Base-by-base conservation (phyloP, 1,139 yeast species). In the Nakaseomyces glabratus region DNA sequence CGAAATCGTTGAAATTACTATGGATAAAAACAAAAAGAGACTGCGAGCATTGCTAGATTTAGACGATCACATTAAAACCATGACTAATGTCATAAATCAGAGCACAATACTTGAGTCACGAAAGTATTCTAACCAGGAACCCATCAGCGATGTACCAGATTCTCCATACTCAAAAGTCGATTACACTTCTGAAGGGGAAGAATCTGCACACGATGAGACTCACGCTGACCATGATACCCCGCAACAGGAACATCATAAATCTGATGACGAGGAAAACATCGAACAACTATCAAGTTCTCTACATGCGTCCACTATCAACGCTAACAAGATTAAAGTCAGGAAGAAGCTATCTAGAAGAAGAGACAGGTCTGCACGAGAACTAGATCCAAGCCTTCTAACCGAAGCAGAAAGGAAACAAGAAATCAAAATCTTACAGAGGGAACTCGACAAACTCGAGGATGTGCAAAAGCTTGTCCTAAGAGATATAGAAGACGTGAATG, bases 1-100 rank as follows among this genome's bases (percentile, higher is more conserved):
- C 35, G 71, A 68, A 38, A 60, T 84, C 38, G 68, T 63, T 7
- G 57, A 57, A 32, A 51, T 54, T 11, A 61, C 65, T 0, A 57
- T 62, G 9, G 50, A 52, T 28, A 57, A 55, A 38, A 43, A 63
- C 24, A 41, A 45, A 23, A 40, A 36, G 4, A 46, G 62, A 20
- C 40, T 55, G 13, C 42, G 41, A 18, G 39, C 35, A 23, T 40
- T 63, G 21, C 46, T 46, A 14, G 52, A 52, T 18, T 55, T 60
- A 6, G 47, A 33, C 62, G 12, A 15, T n/a, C 30, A 26, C 15
- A 17, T 26, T 9, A 26, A 15, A 15, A 26, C 17, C 10, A 7
- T 26, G 15, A 26, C 30, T 10, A 21, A 26, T 11, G 30, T 26
- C 4, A 26, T 26, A 21, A 26, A 26, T n/a, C 30, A 26, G 11